phyloP scores from a whole-genome alignment of 371 early-diverging fungal species.

The Haplosporangium sp. region DNA sequence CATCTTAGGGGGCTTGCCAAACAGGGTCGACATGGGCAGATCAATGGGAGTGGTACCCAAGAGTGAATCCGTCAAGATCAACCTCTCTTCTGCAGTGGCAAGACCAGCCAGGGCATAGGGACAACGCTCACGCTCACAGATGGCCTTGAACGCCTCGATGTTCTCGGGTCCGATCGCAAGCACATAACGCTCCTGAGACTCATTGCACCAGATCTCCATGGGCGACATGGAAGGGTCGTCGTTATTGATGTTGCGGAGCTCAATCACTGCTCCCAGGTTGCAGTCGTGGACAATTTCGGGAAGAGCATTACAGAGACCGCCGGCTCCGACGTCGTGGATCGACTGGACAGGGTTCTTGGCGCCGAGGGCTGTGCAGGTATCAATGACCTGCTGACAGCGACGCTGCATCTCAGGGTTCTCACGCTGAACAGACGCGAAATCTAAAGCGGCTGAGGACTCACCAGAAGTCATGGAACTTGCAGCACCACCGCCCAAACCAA shows the following conservation, averaged over 20 bases:
- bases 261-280: conserved; percentile 89
- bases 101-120: conserved; percentile 92
- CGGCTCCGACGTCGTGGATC: conserved; percentile 98
- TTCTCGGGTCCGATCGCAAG: conserved; percentile 82
- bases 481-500: conserved; percentile 98
- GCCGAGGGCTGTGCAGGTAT: conserved; percentile 88
- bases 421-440: conserved; percentile 97
- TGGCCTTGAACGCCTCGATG: conserved; percentile 73
- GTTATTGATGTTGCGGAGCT: conserved; percentile 88
- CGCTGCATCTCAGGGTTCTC: conserved; percentile 99
- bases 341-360: conserved; percentile 87
- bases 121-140: conserved; percentile 93
- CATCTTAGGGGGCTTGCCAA: conserved; percentile 97
- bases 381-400: conserved; percentile 95
- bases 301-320: conserved; percentile 96
- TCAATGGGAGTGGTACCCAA: conserved; percentile 82
- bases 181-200: conserved; percentile 97
- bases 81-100: conserved; percentile 87
- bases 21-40: conserved; percentile 93
- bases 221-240: conserved; percentile 95
- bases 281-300: conserved; percentile 97
- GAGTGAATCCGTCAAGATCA: conserved; percentile 83
- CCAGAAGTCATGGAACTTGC: conserved; percentile 96
- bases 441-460: conserved; percentile 87
- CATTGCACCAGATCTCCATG: conserved; percentile 99